Percentiles rank a stretch among this genome's conserved stretches.
Evolutionary conservation across 2,329 filamentous ascomycete species (phyloP).

Genomic region (Pseudogymnoascus sp.): DNA sequence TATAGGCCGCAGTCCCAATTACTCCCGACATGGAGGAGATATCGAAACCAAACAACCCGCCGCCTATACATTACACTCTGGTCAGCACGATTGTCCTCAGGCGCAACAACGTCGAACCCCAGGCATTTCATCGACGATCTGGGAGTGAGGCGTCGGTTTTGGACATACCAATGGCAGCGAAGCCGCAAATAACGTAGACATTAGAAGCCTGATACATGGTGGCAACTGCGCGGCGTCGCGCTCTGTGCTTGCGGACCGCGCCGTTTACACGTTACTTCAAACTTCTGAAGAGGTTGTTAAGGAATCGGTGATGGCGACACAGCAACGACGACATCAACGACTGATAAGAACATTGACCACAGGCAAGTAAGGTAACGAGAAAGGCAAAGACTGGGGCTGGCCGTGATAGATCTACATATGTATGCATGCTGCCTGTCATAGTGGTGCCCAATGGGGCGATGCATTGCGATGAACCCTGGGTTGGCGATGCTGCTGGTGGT

Average conservation of each 20-base stretch:
- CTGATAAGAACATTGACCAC: neutral
- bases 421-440: neutral
- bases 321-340: slow-evolving; percentile 1
- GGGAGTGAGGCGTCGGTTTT: neutral
- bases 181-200: slow-evolving; percentile 52
- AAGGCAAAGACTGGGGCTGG: neutral
- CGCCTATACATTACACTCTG: slow-evolving; percentile 35
- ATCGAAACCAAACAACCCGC: slow-evolving; percentile 69
- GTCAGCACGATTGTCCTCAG: neutral
- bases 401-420: neutral
- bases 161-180: slow-evolving; percentile 49
- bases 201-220: slow-evolving; percentile 32
- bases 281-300: neutral
- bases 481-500: neutral
- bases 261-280: neutral
- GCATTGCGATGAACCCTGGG: neutral
- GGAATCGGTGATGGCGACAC: neutral
- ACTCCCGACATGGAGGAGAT: slow-evolving; percentile 66
- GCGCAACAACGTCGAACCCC: neutral
- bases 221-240: neutral
- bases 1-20: slow-evolving; percentile 59
- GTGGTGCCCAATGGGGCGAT: neutral
- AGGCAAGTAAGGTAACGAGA: neutral
- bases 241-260: neutral
- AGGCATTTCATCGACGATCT: neutral